These are phyloP conservation scores for Sarcocystis neurona DNA, from an alignment of 169 alveolate genomes.

Conservation along the genomic window DNA sequence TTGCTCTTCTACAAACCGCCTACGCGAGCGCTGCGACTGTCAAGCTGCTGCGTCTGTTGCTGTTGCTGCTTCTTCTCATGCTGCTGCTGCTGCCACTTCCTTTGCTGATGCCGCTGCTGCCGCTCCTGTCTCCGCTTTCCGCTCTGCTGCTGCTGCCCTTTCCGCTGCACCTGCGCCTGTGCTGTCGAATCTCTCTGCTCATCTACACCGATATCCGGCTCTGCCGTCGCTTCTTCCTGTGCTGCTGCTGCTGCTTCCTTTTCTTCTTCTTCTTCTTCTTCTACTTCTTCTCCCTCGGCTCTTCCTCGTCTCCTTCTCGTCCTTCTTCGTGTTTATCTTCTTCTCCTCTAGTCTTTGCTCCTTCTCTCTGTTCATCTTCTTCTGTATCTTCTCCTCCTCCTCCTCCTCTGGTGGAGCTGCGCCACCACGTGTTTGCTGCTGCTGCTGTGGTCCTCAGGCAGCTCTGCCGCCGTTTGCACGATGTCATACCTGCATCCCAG, in stretches of 20 bases:
- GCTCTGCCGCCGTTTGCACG: not conserved
- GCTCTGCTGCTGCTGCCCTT: not conserved
- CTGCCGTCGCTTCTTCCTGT: not conserved
- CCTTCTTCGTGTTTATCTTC: not conserved
- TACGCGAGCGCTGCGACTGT: no score
- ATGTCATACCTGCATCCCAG: not conserved
- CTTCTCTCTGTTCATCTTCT: not conserved
- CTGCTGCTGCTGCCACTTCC: not conserved
- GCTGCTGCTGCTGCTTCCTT: not conserved
- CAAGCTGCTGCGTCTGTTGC: no score
- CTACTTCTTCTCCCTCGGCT: not conserved
- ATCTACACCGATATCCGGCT: not conserved
- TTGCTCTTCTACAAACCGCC: no score
- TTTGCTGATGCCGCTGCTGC: not conserved
- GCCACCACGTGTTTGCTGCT: not conserved
- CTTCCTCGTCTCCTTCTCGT: no score
- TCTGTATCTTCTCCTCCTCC: not conserved
- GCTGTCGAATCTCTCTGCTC: not conserved
- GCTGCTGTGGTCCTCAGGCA: not conserved
- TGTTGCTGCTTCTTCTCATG: not conserved
- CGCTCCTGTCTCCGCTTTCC: not conserved
- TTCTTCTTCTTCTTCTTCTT: conserved; percentile 15
- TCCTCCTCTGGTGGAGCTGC: not conserved
- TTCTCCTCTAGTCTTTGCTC: not conserved
- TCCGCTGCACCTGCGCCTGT: not conserved